Conservation (phyloP, 306 rosid species). For the Prunus mongolica region DNA sequence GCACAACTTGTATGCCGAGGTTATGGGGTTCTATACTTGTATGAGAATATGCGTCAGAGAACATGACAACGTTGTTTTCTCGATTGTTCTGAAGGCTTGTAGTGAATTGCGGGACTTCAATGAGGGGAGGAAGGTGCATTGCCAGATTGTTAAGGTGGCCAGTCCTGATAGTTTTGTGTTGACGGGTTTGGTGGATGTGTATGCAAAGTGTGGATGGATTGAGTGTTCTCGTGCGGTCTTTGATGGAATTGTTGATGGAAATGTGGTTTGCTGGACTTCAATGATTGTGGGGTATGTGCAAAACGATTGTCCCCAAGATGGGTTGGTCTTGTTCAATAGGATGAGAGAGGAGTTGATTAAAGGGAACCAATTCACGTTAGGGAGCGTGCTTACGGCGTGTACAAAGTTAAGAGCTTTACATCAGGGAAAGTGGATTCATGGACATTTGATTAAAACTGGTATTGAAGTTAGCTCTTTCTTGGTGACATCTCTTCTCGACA, state of each 20-base stretch:
- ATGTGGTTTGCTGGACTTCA: conserved; percentile 72
- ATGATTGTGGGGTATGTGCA: conserved; percentile 75
- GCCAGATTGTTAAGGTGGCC: conserved; percentile 47
- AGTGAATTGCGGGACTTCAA: conserved; percentile 42
- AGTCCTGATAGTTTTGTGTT: conserved; percentile 46
- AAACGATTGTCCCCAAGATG: conserved; percentile 55
- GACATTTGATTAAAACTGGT: conserved; percentile 51
- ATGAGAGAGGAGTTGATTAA: conserved; percentile 60
- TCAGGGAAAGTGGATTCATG: conserved; percentile 80
- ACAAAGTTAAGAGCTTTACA: conserved; percentile 50
- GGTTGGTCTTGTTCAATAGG: conserved; percentile 47
- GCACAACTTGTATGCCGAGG: conserved; percentile 37
- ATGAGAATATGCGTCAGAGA: conserved; percentile 31
- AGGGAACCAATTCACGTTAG: conserved; percentile 56
- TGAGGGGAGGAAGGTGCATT: conserved; percentile 47
- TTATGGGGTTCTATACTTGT: conserved; percentile 40
- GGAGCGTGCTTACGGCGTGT: conserved; percentile 54
- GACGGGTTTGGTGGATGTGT: conserved; percentile 50
- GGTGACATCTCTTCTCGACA: conserved; percentile 50
- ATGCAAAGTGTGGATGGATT: conserved; percentile 46
- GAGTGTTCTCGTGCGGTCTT: conserved; percentile 35
- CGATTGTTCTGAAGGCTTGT: conserved; percentile 55
- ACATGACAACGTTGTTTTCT: conserved; percentile 43
- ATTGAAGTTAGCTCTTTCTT: conserved; percentile 33
- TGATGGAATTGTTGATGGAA: conserved; percentile 42